Conservation (phyloP, 202 grass and related monocot species). For the Setaria italica region DNA sequence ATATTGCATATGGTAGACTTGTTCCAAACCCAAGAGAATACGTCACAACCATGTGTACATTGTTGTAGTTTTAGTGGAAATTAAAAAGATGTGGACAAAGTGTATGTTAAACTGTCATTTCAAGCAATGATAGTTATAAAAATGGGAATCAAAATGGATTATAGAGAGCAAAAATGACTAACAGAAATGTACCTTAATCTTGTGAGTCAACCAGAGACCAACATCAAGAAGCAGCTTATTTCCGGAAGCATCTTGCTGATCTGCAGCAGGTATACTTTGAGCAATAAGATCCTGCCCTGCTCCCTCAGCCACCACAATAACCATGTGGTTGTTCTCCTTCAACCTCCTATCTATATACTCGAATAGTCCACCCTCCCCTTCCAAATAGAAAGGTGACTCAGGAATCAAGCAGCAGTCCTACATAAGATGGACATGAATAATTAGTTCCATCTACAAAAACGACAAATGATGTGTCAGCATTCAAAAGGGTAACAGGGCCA, state of each 20-base stretch:
- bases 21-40: slow-evolving; percentile 19
- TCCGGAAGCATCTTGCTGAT: slow-evolving; percentile 87
- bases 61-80: slow-evolving; percentile 28
- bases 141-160: slow-evolving; percentile 4
- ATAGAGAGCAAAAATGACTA: neutral
- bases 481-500: neutral
- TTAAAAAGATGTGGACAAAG: neutral
- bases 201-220: slow-evolving; percentile 95
- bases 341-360: slow-evolving; percentile 88
- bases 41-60: neutral
- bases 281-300: slow-evolving; percentile 94
- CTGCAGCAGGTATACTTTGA: slow-evolving; percentile 65
- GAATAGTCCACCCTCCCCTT: slow-evolving; percentile 80
- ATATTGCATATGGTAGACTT: neutral
- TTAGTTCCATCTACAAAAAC: slow-evolving; percentile 3
- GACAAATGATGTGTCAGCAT: neutral
- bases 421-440: slow-evolving; percentile 39
- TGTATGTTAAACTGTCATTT: neutral
- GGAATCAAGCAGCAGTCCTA: slow-evolving; percentile 99
- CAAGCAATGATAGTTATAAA: neutral
- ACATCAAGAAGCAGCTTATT: slow-evolving; percentile 96
- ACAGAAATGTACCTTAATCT: slow-evolving; percentile 74
- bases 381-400: slow-evolving; percentile 90
- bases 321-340: slow-evolving; percentile 96
- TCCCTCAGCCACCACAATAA: slow-evolving; percentile 95